phyloP scores from a whole-genome alignment of 768 basidiomycete species.

The Boletus fagicola region DNA sequence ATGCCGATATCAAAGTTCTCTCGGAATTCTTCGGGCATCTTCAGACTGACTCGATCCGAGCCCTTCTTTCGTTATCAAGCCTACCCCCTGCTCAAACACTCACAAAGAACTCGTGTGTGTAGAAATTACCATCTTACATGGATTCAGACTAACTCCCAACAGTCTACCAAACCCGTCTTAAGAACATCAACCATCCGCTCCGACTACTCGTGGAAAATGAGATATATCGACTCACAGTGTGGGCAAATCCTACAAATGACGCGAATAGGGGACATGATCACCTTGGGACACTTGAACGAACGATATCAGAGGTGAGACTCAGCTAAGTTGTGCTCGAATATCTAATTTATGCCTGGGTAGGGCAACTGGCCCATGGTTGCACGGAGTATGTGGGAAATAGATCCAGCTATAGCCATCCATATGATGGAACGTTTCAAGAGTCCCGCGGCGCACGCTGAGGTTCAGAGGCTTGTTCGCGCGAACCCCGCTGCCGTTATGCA shows the following conservation, averaged over 20 bases:
- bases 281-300: slow-evolving; percentile 52
- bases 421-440: slow-evolving; percentile 88
- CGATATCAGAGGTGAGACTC: slow-evolving; percentile 56
- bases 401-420: slow-evolving; percentile 80
- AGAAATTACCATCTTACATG: neutral
- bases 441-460: slow-evolving; percentile 62
- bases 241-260: slow-evolving; percentile 87
- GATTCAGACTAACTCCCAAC: slow-evolving; percentile 9
- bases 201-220: slow-evolving; percentile 88
- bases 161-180: slow-evolving; percentile 63
- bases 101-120: slow-evolving; percentile 43
- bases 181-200: slow-evolving; percentile 70
- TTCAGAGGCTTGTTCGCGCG: slow-evolving; percentile 69
- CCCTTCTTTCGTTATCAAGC: slow-evolving; percentile 57
- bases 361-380: slow-evolving; percentile 64
- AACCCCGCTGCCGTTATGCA: slow-evolving; percentile 68
- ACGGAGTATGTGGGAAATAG: slow-evolving; percentile 75
- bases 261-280: slow-evolving; percentile 64
- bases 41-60: slow-evolving; percentile 68
- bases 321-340: neutral
- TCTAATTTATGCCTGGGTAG: slow-evolving; percentile 33
- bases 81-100: slow-evolving; percentile 50
- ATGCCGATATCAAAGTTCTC: slow-evolving; percentile 83
- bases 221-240: slow-evolving; percentile 79
- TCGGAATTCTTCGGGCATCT: slow-evolving; percentile 80